phyloP scores from a whole-genome alignment of 208 protist species.

The Endotrypanum monterogeii region DNA sequence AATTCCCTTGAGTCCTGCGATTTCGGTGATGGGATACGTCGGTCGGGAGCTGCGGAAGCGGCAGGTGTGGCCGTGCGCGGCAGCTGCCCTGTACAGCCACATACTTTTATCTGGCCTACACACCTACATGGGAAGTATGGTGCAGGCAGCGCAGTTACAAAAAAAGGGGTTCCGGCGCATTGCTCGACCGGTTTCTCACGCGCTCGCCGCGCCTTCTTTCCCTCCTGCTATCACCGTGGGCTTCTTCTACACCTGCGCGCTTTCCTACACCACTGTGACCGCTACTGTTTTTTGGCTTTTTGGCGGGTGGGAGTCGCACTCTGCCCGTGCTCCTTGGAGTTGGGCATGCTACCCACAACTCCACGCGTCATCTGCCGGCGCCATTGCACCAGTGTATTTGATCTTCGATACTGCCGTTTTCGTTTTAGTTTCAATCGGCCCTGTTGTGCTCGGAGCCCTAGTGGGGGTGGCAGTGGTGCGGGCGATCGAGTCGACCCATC shows the following conservation, averaged over 20 bases:
- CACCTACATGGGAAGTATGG: neutral
- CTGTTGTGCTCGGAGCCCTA: conserved; percentile 12
- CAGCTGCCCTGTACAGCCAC: conserved; percentile 11
- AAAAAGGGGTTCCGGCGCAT: neutral
- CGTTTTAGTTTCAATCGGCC: conserved; percentile 10
- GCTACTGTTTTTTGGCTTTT: neutral
- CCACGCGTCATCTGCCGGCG: neutral
- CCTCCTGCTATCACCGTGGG: neutral
- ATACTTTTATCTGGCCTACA: conserved; percentile 11
- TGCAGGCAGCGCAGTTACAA: neutral
- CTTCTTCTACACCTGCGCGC: conserved; percentile 5
- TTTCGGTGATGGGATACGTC: conserved; percentile 7
- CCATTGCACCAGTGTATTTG: neutral
- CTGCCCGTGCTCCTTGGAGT: neutral
- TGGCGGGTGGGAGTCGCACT: neutral
- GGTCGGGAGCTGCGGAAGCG: conserved; percentile 18
- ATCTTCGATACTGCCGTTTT: neutral
- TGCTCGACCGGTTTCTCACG: neutral
- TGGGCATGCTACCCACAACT: conserved; percentile 12
- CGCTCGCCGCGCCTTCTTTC: neutral
- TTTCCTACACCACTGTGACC: neutral
- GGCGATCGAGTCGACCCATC: neutral
- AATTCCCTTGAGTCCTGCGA: neutral
- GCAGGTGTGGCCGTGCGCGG: conserved; percentile 27
- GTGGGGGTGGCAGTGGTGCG: conserved; percentile 15